Percentiles rank a stretch among this genome's conserved stretches.
Conservation (phyloP, 2,329 filamentous ascomycete genomes). For the Colletotrichum sp. region DNA sequence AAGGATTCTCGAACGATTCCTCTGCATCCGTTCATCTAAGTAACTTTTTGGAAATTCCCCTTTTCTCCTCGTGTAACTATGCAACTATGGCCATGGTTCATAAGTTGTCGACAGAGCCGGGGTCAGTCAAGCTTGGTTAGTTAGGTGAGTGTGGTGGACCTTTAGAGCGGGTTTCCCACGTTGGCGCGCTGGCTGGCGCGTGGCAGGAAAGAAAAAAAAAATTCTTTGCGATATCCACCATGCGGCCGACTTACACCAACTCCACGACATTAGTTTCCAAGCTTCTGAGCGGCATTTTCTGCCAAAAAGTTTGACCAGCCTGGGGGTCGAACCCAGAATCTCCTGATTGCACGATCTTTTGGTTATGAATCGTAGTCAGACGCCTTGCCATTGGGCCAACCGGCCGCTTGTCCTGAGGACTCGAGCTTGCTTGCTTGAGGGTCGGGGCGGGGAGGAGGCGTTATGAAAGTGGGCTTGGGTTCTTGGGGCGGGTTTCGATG, state of each 20-base stretch:
- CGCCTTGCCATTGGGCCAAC: conserved; percentile 46
- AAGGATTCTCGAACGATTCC: background rate
- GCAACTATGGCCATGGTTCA: background rate
- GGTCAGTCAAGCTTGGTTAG: background rate
- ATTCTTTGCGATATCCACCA: background rate
- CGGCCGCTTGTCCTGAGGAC: background rate
- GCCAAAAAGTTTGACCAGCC: conserved; percentile 4
- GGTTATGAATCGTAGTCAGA: conserved; percentile 40
- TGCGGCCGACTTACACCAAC: background rate
- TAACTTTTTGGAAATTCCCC: background rate
- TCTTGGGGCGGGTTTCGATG: background rate
- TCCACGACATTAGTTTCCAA: background rate
- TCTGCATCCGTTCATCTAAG: background rate
- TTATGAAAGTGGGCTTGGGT: background rate
- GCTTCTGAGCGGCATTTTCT: background rate
- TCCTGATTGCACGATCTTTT: conserved; percentile 3
- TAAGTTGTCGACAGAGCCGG: background rate
- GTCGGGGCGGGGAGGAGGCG: background rate
- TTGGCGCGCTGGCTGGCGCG: background rate
- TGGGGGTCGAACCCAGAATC: conserved; percentile 22
- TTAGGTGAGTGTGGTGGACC: background rate
- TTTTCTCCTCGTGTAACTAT: background rate
- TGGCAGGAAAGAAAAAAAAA: background rate
- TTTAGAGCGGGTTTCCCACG: background rate
- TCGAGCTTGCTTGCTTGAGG: background rate